A percentile compares a stretch with the other conserved stretches of the same genome.
phyloP scores from a whole-genome alignment of 2,329 filamentous ascomycete species.

The Aaosphaeria arxii region DNA sequence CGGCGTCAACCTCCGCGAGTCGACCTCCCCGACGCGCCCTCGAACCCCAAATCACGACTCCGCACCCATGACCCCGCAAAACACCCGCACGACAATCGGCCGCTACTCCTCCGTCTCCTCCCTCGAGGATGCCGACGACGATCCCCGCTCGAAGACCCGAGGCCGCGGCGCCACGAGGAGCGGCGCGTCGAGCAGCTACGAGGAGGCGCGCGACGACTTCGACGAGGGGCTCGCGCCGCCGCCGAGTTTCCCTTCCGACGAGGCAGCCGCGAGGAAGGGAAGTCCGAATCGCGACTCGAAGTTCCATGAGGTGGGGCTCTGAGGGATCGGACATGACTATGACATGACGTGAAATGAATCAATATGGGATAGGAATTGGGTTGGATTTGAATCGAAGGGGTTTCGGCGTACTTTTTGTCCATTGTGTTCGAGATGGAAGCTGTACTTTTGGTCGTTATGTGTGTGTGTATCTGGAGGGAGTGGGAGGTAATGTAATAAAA shows the following conservation, averaged over 20 bases:
- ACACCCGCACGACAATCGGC: conserved; percentile 5
- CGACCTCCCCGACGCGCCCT: conserved; percentile 6
- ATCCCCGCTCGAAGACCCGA: conserved; percentile 45
- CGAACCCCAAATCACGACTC: background rate
- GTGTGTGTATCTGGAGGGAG: too few relatives aligned
- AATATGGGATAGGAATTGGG: too few relatives aligned
- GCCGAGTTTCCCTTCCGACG: conserved; percentile 33
- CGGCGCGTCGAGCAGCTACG: conserved; percentile 46
- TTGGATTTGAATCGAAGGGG: too few relatives aligned
- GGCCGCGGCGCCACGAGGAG: conserved; percentile 47
- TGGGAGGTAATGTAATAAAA: too few relatives aligned
- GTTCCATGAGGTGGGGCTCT: conserved; percentile 33
- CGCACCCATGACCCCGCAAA: conserved; percentile 1
- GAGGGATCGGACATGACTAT: background rate
- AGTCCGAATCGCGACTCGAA: conserved; percentile 31
- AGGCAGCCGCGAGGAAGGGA: conserved; percentile 19
- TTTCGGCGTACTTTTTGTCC: too few relatives aligned
- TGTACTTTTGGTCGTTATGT: too few relatives aligned
- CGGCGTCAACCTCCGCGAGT: conserved; percentile 39
- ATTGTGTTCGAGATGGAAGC: too few relatives aligned
- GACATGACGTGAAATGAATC: too few relatives aligned
- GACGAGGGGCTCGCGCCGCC: conserved; percentile 45
- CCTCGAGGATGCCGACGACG: conserved; percentile 14
- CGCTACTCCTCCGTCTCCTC: conserved; percentile 34
- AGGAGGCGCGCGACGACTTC: conserved; percentile 52